phyloP scores from a whole-genome alignment of 345 rosid species.

The Populus simonii region DNA sequence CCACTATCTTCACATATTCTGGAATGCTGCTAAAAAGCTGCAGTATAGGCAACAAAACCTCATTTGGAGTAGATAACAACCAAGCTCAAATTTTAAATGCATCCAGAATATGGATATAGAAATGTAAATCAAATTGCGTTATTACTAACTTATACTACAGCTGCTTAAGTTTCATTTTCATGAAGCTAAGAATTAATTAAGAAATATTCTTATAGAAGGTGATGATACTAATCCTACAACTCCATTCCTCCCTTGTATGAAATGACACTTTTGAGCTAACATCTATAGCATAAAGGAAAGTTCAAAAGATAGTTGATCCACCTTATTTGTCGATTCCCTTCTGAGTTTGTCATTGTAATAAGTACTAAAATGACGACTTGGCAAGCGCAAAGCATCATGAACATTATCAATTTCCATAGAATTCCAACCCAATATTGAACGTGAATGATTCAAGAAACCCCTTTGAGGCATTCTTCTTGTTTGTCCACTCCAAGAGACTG shows the following conservation, averaged over 20 bases:
- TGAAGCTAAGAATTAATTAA: too few relatives aligned
- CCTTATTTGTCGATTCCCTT: constrained; percentile 51
- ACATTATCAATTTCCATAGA: constrained; percentile 29
- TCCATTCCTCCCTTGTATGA: neutral
- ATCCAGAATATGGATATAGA: too few relatives aligned
- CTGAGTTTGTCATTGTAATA: constrained; percentile 39
- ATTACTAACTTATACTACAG: too few relatives aligned
- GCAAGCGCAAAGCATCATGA: constrained; percentile 39
- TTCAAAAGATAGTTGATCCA: constrained; percentile 22
- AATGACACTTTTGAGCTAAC: too few relatives aligned
- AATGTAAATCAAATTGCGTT: too few relatives aligned
- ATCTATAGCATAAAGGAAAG: neutral
- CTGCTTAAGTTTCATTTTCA: too few relatives aligned
- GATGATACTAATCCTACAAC: neutral
- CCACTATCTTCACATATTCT: constrained; percentile 64
- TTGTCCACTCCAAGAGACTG: constrained; percentile 79
- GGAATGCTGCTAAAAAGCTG: constrained; percentile 56
- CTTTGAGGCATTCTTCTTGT: constrained; percentile 47
- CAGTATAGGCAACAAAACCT: constrained; percentile 7
- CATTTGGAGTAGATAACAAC: neutral
- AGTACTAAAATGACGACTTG: constrained; percentile 45
- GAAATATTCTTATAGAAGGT: too few relatives aligned
- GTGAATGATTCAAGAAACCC: constrained; percentile 8
- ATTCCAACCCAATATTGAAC: constrained; percentile 33
- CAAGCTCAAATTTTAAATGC: neutral